Base-by-base conservation (phyloP, 257 asterid genomes). In the Rhazya stricta region DNA sequence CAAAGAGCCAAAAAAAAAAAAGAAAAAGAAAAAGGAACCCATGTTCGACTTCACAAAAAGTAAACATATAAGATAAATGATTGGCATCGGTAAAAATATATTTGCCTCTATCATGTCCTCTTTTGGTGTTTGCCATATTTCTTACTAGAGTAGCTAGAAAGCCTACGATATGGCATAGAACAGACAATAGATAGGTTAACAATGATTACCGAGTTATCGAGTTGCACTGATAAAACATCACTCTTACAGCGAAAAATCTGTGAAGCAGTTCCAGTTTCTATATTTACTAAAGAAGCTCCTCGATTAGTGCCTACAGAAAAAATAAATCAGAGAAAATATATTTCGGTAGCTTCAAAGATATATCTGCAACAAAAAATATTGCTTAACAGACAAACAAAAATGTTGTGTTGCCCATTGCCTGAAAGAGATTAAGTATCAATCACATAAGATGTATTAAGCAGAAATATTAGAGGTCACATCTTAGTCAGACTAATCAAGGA, bases 211-310 rank as follows among this genome's bases (percentile, higher is more conserved):
- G 90, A 83, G 51, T 84, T 81, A 79, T 86, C 78, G 65, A 87
- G 71, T 86, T 87, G 91, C 79, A 85, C 48, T 42, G 94, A 85
- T 74, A 95, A 84, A 69, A 88, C 91, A 79, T 95, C 98, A 80
- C 98, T 95, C 81, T 89, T 91, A 81, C 87, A 87, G 25, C 85
- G 89, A 79, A 86, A 85, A 77, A 80, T 79, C 88, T 89, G 80
- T 58, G 91, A 79, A 39, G 84, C 37, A 56, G 13, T 71, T 84
- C 93, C 82, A 82, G 95, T 86, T 83, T 91, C 98, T 69, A 88
- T 61, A 83, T 88, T 76, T 73, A 95, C 83, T 81, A 88, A 61
- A 53, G 76, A 82, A 82, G 89, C 98, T 89, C 99, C 99, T 70
- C 75, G 81, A 78, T 84, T 85, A 78, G 96, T 86, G 74, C 99